Percentiles rank a stretch among this genome's conserved stretches.
Evolutionary conservation across 2,329 filamentous ascomycete genomes (phyloP).

Genomic region (Penicillium palitans): DNA sequence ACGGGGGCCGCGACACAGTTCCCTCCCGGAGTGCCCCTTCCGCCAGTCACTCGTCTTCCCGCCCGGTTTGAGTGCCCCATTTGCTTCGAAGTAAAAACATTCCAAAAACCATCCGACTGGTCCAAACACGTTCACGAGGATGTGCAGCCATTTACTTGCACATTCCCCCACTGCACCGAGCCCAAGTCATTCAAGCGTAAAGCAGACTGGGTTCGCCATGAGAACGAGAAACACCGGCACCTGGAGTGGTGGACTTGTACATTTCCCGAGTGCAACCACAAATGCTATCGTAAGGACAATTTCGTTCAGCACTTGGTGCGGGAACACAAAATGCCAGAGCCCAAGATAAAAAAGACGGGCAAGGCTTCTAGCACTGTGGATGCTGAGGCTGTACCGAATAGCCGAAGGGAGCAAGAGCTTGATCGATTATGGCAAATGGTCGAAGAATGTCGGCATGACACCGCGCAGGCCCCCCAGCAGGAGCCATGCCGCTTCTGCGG

Average conservation of each 20-base stretch:
- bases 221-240: conserved; percentile 87
- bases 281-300: conserved; percentile 85
- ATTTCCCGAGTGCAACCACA: conserved; percentile 75
- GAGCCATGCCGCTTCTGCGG: conserved; percentile 88
- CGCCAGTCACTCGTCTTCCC: conserved; percentile 73
- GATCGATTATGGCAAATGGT: conserved; percentile 76
- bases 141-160: conserved; percentile 89
- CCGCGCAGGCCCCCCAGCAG: conserved; percentile 62
- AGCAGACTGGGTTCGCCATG: conserved; percentile 92
- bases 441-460: conserved; percentile 73
- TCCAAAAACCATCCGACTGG: conserved; percentile 92
- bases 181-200: conserved; percentile 93
- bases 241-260: conserved; percentile 90
- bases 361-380: conserved; percentile 44
- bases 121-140: conserved; percentile 96
- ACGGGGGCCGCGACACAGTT: conserved; percentile 72
- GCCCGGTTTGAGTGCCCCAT: conserved; percentile 88
- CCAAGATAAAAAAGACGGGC: conserved; percentile 72
- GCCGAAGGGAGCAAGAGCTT: conserved; percentile 38
- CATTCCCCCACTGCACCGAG: conserved; percentile 77
- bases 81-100: conserved; percentile 81
- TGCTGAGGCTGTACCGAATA: conserved; percentile 25
- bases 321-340: conserved; percentile 83
- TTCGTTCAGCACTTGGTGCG: conserved; percentile 90
- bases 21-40: conserved; percentile 76